Evolutionary conservation across 1,139 yeast genomes (phyloP).

Genomic region (Magnusiomyces suaveolens): DNA sequence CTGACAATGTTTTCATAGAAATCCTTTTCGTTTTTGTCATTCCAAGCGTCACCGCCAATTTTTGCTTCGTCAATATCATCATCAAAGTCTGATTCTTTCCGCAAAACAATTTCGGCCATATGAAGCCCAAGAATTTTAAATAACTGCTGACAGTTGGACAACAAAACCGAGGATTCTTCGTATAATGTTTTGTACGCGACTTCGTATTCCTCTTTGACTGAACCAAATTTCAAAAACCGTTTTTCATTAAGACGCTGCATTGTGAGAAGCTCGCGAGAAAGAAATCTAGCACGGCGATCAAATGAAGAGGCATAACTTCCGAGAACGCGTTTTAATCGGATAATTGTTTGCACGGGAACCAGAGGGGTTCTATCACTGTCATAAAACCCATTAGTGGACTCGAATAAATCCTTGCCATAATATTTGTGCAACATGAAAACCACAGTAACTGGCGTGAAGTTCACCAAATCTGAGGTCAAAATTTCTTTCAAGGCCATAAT

Average conservation of each 20-base stretch:
- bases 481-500: constrained; percentile 46
- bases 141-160: constrained; percentile 9
- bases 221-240: constrained; percentile 11
- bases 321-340: constrained; percentile 34
- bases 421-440: constrained; percentile 46
- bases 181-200: constrained; percentile 5
- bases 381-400: not conserved
- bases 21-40: constrained; percentile 14
- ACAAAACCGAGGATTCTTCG: constrained; percentile 11
- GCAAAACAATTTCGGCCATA: constrained; percentile 8
- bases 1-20: constrained; percentile 15
- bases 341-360: constrained; percentile 21
- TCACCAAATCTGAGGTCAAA: constrained; percentile 39
- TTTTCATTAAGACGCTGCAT: constrained; percentile 12
- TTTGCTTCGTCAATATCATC: constrained; percentile 24
- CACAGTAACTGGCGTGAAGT: constrained; percentile 37
- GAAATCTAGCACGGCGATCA: constrained; percentile 32
- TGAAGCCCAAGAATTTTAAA: constrained; percentile 10
- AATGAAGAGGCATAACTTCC: constrained; percentile 42
- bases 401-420: constrained; percentile 29
- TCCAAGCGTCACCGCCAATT: constrained; percentile 14
- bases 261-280: constrained; percentile 24
- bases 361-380: constrained; percentile 10
- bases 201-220: constrained; percentile 7
- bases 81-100: constrained; percentile 9